A percentile compares a stretch with the other conserved stretches of the same genome.
These are phyloP conservation scores for Penicillium chermesinum DNA, from an alignment of 495 filamentous ascomycete species.

Conservation along the genomic window DNA sequence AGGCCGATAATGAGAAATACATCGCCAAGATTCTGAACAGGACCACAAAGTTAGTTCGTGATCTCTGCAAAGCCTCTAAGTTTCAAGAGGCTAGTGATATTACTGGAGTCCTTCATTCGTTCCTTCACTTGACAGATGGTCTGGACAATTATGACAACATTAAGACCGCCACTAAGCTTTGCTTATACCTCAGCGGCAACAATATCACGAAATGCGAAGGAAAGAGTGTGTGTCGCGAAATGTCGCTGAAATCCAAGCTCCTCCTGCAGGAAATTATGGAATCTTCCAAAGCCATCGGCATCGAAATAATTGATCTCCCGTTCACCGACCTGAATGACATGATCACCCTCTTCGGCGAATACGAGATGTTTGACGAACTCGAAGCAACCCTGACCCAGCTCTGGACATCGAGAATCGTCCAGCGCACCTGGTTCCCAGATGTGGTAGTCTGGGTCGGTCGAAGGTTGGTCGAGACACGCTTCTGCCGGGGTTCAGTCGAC, in stretches of 20 bases:
- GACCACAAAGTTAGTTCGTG: conserved; percentile 33
- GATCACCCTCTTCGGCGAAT: conserved; percentile 51
- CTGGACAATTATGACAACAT: conserved; percentile 46
- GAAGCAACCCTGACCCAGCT: conserved; percentile 54
- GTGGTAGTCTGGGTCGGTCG: conserved; percentile 53
- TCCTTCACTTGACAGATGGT: conserved; percentile 49
- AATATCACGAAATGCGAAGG: conserved; percentile 38
- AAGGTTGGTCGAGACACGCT: conserved; percentile 54
- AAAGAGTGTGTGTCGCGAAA: conserved; percentile 37
- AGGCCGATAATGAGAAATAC: conserved; percentile 38
- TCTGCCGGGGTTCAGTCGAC: conserved; percentile 37
- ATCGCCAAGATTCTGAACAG: conserved; percentile 37
- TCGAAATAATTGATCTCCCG: conserved; percentile 49
- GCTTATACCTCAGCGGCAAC: conserved; percentile 48
- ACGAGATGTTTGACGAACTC: conserved; percentile 55
- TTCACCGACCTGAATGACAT: conserved; percentile 51
- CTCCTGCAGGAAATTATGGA: conserved; percentile 50
- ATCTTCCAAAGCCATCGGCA: conserved; percentile 42
- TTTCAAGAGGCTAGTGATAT: conserved; percentile 52
- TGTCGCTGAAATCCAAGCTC: conserved; percentile 49
- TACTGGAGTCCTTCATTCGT: conserved; percentile 49
- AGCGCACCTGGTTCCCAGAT: conserved; percentile 50
- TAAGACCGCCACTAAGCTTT: conserved; percentile 51
- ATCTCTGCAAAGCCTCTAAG: conserved; percentile 36
- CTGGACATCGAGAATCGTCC: conserved; percentile 57